Evolutionary conservation across 441 rosid genomes (phyloP), one percentile per base, ranked within the genome.

Genomic region (Melastoma candidum): DNA sequence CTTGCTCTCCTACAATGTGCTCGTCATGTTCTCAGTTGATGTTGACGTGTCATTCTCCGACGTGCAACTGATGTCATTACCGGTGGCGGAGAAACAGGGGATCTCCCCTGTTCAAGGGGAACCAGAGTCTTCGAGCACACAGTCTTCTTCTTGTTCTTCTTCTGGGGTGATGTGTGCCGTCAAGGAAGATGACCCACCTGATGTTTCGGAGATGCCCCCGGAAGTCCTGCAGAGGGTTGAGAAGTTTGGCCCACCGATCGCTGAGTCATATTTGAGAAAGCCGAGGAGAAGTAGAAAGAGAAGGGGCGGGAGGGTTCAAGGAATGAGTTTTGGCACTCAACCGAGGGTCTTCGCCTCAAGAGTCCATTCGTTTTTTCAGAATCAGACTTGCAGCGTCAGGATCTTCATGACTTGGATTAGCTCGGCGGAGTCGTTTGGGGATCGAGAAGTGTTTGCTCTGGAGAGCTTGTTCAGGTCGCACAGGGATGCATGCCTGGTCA

Each of bases 381-480:
- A 66, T 25, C 70, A 80, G 3, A 63, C 60, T 3, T 90, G 97
- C 51, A 72, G 78, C 72, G 64, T 71, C 41, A 66, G 73, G 47
- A 76, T 90, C 70, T 90, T 90, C 76, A 84, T 90, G 92, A 90
- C 97, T 2, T 84, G 96, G 96, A 90, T 87, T 60, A 83, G 90
- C 26, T 70, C 85, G 8, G 56, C 77, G 0, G 74, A 71, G n/a
- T 75, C 85, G 43, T 82, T 82, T 46, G 76, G 89, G 53, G 73
- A 70, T 1, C 54, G 94, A 59, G 97, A 87, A 46, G 12, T 63
- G 27, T 66, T 87, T 57, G 67, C 71, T 1, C 24, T 87, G 7
- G 87, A 87, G 67, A 82, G 85, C 32, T 60, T 87, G 57, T 84
- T 82, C 63, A 78, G 74, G 47, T 75, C 72, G 3, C 77, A 90